phyloP scores from a whole-genome alignment of 176 grass and related monocot species.

The Aegilops umbellulata region DNA sequence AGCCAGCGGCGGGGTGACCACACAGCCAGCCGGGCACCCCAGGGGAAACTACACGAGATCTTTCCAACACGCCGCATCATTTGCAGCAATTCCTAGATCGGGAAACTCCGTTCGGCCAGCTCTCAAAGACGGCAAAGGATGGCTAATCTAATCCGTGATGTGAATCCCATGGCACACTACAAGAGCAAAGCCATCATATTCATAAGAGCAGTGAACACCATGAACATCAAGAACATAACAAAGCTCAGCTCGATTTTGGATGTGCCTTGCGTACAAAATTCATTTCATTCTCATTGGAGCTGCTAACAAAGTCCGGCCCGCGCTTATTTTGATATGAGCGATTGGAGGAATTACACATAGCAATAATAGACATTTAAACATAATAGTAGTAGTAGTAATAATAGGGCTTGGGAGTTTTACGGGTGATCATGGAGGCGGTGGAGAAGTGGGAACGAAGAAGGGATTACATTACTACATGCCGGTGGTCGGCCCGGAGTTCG shows the following conservation, averaged over 20 bases:
- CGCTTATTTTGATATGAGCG: conserved; percentile 53
- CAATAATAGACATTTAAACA: conserved; percentile 57
- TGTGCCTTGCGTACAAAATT: conserved; percentile 42
- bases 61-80: not conserved
- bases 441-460: conserved; percentile 20
- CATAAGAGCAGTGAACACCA: not conserved
- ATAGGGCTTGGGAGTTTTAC: conserved; percentile 22
- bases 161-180: no score
- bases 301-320: conserved; percentile 33
- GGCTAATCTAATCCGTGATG: no score
- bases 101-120: not conserved
- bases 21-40: not conserved
- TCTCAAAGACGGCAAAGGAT: no score
- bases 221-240: not conserved
- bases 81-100: not conserved
- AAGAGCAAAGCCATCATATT: not conserved
- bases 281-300: conserved; percentile 22
- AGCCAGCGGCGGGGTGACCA: not conserved
- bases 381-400: not conserved
- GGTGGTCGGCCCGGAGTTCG: conserved; percentile 15
- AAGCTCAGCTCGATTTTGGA: conserved; percentile 18
- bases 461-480: conserved; percentile 6
- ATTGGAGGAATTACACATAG: conserved; percentile 50
- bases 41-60: conserved; percentile 28
- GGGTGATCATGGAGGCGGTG: not conserved